Evolutionary conservation across 2,329 filamentous ascomycete genomes (phyloP), one percentile per base, ranked within the genome.

Genomic region (Metarhizium robertsii): DNA sequence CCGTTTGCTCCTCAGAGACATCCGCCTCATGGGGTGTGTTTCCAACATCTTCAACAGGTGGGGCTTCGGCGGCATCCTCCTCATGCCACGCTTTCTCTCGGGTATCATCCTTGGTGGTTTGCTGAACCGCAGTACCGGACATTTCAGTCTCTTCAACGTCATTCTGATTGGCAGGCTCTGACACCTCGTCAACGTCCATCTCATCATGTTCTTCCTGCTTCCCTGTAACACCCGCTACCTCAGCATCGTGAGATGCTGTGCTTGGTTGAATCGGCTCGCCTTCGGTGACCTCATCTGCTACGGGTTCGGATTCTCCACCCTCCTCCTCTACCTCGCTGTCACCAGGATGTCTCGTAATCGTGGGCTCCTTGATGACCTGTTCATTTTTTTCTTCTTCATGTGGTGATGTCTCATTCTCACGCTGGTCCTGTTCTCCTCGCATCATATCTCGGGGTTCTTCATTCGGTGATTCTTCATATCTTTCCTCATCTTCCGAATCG

Each of bases 401-500:
- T 7, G 32, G 18, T 14, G 11, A 16, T 29, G 34, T 18, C 18
- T 52, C 49, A 30, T 58, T 45, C 32, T 61, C 29, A 43, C 51
- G 53, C 47, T 57, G 29, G 1, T 40, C 25, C 6, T 52, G 30
- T 25, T 38, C 48, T 8, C 11, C 45, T 10, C n/a, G 45, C 7
- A 53, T 30, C n/a, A 13, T 38, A 4, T 43, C 18, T 13, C 43
- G n/a, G 18, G 13, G 30, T n/a, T 40, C 5, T 48, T 6, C 38
- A 34, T 30, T 34, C 18, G 34, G 2, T 40, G 54, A 25, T 29
- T 53, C 11, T 5, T 45, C 42, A 20, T 62, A 58, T 13, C 73
- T 67, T 48, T 71, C 68, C 36, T 77, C 71, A 53, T 74, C 72
- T 49, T 77, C 75, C 2, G 72, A 75, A 55, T 78, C 74, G 0